These are phyloP conservation scores for Calycina marina DNA, from an alignment of 2,329 filamentous ascomycete genomes.

Conservation along the genomic window DNA sequence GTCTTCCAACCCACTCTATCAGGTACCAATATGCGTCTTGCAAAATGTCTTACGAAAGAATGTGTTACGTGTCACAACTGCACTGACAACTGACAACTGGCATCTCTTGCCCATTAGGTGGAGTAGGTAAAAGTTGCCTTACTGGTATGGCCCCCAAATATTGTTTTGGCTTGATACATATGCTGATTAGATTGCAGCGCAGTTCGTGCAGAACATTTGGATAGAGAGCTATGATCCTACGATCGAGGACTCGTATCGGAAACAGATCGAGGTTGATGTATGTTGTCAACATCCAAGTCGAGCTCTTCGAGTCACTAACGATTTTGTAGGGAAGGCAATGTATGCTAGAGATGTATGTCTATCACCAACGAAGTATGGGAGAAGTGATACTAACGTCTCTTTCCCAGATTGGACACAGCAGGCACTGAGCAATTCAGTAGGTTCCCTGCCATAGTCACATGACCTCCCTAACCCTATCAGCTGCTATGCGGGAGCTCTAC, in stretches of 20 bases:
- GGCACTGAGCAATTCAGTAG: conserved; percentile 66
- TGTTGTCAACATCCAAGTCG: too few species aligned
- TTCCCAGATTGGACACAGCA: conserved; percentile 48
- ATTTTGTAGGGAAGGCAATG: conserved; percentile 57
- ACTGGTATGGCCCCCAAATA: conserved; percentile 38
- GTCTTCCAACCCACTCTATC: conserved; percentile 3
- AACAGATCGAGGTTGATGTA: conserved; percentile 53
- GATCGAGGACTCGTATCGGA: conserved; percentile 46
- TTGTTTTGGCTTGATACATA: too few species aligned
- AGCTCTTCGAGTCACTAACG: too few species aligned
- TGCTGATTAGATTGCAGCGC: conserved; percentile 30
- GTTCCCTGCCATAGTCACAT: conserved; percentile 14
- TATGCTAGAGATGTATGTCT: conserved; percentile 51
- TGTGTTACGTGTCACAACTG: too few species aligned
- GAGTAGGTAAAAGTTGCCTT: conserved; percentile 62
- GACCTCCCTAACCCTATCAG: conserved; percentile 22
- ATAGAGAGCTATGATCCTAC: conserved; percentile 54
- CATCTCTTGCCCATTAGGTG: conserved; percentile 37
- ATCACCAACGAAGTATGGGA: too few species aligned
- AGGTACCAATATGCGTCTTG: background rate
- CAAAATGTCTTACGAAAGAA: too few species aligned
- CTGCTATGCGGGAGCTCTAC: conserved; percentile 52
- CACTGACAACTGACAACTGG: conserved; percentile 10
- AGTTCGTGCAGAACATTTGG: conserved; percentile 66
- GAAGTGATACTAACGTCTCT: background rate